Evolutionary conservation across 257 asterid genomes (phyloP), one percentile per base, ranked within the genome.

Genomic region (Prunella vulgaris): DNA sequence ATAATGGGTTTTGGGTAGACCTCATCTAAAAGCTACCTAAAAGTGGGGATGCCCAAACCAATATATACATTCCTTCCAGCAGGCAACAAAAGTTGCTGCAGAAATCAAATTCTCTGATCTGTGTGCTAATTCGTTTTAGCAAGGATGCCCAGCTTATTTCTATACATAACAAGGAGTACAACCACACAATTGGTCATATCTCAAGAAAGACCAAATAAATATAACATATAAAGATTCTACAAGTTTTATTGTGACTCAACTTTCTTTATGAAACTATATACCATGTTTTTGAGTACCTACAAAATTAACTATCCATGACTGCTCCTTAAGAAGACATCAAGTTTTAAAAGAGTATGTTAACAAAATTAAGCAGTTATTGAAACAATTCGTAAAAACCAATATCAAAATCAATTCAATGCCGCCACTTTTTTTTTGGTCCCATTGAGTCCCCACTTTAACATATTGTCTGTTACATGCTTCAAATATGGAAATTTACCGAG

Each of bases 401-500:
- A 7, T 48, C 15, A 56, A 17, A 52, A 5, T 20, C 24, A 44
- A 21, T 28, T 20, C 12, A 13, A 32, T 8, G 37, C 54, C 57
- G 37, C 54, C 57, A 38, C 27, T 18, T 1, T 22, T 69, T 54
- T 48, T 24, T 28, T 4, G 18, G 56, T 7, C 1, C 27, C 18
- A 4, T 15, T 0, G n/a, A 68, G 53, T n/a, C 5, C 10, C 44
- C 60, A 42, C 8, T 15, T 20, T 5, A 27, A 40, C 28, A 60
- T 10, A 38, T 27, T 18, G n/a, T 8, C 25, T 21, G 12, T 44
- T 37, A 37, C 38, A 20, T 21, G 67, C 32, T 33, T 53, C 5
- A 60, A 53, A 61, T 42, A 57, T 8, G 67, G 40, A 68, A 56
- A 73, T n/a, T 80, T 84, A 94, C 97, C 91, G 77, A 65, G 97